Conservation (phyloP, 2,329 filamentous ascomycete genomes). For the Aspergillus melleus region DNA sequence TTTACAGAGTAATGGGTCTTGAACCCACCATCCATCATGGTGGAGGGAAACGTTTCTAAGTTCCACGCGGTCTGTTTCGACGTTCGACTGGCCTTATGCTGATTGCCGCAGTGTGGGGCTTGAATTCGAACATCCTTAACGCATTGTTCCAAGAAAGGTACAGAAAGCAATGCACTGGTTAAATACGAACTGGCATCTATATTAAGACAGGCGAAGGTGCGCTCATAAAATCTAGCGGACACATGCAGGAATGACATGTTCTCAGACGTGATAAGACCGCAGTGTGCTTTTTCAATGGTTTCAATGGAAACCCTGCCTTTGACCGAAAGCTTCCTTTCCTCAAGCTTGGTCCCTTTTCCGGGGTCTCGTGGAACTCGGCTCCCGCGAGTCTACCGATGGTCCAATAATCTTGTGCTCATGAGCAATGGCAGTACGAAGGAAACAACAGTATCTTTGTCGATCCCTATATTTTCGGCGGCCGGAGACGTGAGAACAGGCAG, state of each 20-base stretch:
- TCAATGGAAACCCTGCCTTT: neutral
- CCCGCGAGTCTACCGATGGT: neutral
- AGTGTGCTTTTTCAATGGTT: neutral
- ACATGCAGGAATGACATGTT: neutral
- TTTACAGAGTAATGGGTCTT: neutral
- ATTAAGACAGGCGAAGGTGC: neutral
- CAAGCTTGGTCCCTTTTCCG: constrained; percentile 1
- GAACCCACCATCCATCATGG: neutral
- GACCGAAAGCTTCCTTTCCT: constrained; percentile 5
- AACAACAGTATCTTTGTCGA: constrained; percentile 12
- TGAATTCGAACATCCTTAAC: neutral
- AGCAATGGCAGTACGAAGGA: neutral
- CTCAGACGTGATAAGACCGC: neutral
- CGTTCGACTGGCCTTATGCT: neutral
- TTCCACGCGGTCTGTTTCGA: neutral
- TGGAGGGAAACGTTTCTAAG: neutral
- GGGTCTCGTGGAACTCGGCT: neutral
- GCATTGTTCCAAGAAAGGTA: neutral
- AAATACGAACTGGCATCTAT: neutral
- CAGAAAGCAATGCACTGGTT: neutral
- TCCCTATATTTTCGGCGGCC: constrained; percentile 13
- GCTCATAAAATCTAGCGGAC: neutral
- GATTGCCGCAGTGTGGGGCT: neutral
- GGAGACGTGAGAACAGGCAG: neutral
- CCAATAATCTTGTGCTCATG: neutral